Conservation (phyloP, 305 asterid genomes). For the Solanum hybrid region DNA sequence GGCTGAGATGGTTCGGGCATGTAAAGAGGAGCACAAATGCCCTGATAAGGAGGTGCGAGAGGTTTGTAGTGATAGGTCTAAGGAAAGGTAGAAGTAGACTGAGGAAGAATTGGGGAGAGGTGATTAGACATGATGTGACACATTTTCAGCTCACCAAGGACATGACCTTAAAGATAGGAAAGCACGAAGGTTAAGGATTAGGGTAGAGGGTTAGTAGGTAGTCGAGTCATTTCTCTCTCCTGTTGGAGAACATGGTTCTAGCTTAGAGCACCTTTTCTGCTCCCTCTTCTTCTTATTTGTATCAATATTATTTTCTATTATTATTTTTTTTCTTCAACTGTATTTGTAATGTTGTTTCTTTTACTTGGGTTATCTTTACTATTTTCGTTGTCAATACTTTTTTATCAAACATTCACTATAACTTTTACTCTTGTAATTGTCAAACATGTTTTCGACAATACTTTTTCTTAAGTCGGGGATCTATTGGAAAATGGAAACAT, state of each 20-base stretch:
- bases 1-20: not conserved
- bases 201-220: not conserved
- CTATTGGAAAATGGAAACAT: not conserved
- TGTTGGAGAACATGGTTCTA: not conserved
- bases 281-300: not conserved
- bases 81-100: not conserved
- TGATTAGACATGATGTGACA: not conserved
- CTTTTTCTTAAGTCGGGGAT: not conserved
- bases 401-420: not conserved
- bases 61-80: not conserved
- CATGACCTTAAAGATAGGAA: not conserved
- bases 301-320: not conserved
- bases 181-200: not conserved
- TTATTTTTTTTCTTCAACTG: not conserved
- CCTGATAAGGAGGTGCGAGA: not conserved
- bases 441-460: not conserved
- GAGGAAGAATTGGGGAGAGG: not conserved
- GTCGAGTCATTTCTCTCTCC: not conserved
- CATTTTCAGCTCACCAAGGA: not conserved
- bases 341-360: not conserved
- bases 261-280: not conserved
- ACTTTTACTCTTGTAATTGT: not conserved
- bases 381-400: not conserved
- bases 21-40: not conserved
- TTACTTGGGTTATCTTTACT: not conserved